A percentile compares a stretch with the other conserved stretches of the same genome.
Conservation (phyloP, 345 rosid genomes). For the Cardamine occulta region DNA sequence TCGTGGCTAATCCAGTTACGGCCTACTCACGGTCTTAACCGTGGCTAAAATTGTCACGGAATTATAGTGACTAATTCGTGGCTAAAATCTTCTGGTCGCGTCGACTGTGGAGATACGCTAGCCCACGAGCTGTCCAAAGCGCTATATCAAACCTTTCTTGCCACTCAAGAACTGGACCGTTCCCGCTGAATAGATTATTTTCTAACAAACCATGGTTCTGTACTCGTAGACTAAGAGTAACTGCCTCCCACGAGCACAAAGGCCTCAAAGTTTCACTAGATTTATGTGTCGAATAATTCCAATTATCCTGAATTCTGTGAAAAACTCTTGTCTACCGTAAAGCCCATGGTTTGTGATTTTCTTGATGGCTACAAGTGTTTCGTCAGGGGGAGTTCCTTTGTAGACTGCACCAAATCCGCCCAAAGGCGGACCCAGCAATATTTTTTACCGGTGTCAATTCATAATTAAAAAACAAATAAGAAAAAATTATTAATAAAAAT, state of each 20-base stretch:
- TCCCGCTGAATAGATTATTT: constrained; percentile 48
- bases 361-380: constrained; percentile 68
- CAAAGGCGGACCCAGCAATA: too few species aligned
- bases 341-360: constrained; percentile 61
- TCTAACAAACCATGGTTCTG: constrained; percentile 73
- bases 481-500: too few species aligned
- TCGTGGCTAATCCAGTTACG: too few species aligned
- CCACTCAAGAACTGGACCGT: constrained; percentile 67
- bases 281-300: constrained; percentile 79
- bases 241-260: constrained; percentile 68
- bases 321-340: constrained; percentile 75
- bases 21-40: too few species aligned
- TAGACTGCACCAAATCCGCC: constrained; percentile 85
- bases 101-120: constrained; percentile 72
- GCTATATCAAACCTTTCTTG: constrained; percentile 75
- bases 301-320: constrained; percentile 72
- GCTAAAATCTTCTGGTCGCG: constrained; percentile 65
- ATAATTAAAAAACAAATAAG: too few species aligned
- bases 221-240: constrained; percentile 74
- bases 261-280: constrained; percentile 78
- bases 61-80: too few species aligned
- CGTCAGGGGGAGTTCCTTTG: constrained; percentile 58
- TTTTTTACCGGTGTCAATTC: too few species aligned
- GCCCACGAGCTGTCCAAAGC: constrained; percentile 78
- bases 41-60: too few species aligned